These are phyloP conservation scores for Botrytis tulipae DNA, from an alignment of 2,329 filamentous ascomycete genomes.

Conservation along the genomic window DNA sequence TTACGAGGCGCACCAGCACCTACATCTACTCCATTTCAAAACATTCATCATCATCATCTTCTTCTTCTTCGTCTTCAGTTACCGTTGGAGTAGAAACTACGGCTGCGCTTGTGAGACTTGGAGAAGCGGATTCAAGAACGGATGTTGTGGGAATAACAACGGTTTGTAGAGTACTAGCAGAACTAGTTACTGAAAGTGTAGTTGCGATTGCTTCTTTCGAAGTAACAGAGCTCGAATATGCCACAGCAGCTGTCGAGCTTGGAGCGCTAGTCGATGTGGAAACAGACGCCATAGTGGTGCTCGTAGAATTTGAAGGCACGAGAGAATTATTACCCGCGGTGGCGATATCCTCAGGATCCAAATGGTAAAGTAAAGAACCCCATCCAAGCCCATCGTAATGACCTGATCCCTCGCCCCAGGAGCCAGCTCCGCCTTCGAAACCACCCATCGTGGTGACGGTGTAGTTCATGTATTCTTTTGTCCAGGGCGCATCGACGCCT, in stretches of 20 bases:
- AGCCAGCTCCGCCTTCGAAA: background rate
- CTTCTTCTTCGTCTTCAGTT: background rate
- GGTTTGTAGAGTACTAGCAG: background rate
- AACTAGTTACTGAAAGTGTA: background rate
- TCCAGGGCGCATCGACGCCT: background rate
- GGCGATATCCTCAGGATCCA: background rate
- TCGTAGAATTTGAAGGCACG: background rate
- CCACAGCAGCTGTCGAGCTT: background rate
- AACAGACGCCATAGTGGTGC: background rate
- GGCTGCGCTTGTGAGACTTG: background rate
- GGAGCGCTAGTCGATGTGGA: background rate
- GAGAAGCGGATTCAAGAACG: background rate
- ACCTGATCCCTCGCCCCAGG: background rate
- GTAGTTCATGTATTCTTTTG: background rate
- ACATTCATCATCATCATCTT: slow-evolving; percentile 1
- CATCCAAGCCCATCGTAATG: background rate
- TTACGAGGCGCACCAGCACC: background rate
- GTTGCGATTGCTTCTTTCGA: background rate
- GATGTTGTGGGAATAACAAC: background rate
- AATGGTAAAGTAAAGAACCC: background rate
- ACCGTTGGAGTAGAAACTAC: background rate
- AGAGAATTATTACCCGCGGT: background rate
- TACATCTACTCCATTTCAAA: background rate
- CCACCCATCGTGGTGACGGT: background rate
- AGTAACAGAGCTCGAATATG: background rate